Conservation (phyloP, 2,329 filamentous ascomycete species). For the Phoma sp. region DNA sequence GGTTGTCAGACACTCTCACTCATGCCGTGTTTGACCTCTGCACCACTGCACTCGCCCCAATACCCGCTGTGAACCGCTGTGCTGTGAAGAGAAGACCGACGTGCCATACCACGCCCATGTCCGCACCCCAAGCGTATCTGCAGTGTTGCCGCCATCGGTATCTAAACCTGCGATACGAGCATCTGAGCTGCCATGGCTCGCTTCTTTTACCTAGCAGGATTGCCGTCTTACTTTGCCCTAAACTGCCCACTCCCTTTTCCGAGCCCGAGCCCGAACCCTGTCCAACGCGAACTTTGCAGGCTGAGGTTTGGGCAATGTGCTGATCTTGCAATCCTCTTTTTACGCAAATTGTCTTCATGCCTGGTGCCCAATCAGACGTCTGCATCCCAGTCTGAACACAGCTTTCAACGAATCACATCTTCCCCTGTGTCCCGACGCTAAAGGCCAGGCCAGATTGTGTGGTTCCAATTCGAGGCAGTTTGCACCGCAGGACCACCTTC, state of each 20-base stretch:
- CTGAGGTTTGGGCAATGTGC: conserved; percentile 39
- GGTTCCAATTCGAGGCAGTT: conserved; percentile 47
- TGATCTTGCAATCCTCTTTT: conserved; percentile 44
- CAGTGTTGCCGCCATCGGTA: conserved; percentile 35
- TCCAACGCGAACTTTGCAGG: conserved; percentile 42
- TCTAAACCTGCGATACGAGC: conserved; percentile 40
- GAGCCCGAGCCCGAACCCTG: conserved; percentile 40
- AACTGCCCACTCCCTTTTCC: conserved; percentile 37
- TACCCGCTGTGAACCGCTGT: conserved; percentile 21
- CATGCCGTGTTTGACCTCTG: conserved; percentile 41
- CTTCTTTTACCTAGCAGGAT: conserved; percentile 29
- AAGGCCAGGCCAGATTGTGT: conserved; percentile 33
- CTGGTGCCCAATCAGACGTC: conserved; percentile 39
- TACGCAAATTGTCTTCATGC: conserved; percentile 42
- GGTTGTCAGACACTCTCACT: conserved; percentile 26
- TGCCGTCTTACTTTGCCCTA: conserved; percentile 43
- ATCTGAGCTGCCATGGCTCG: conserved; percentile 19
- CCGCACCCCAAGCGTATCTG: conserved; percentile 24
- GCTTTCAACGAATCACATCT: conserved; percentile 34
- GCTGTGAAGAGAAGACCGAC: too few species aligned
- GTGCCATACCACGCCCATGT: conserved; percentile 22
- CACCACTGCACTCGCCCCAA: conserved; percentile 2
- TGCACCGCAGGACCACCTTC: conserved; percentile 45
- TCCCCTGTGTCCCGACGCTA: conserved; percentile 25
- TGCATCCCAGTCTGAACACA: conserved; percentile 27